Percentiles rank a stretch among this genome's conserved stretches.
Evolutionary conservation across 2,329 filamentous ascomycete species (phyloP).

Genomic region (Didymella pomorum): DNA sequence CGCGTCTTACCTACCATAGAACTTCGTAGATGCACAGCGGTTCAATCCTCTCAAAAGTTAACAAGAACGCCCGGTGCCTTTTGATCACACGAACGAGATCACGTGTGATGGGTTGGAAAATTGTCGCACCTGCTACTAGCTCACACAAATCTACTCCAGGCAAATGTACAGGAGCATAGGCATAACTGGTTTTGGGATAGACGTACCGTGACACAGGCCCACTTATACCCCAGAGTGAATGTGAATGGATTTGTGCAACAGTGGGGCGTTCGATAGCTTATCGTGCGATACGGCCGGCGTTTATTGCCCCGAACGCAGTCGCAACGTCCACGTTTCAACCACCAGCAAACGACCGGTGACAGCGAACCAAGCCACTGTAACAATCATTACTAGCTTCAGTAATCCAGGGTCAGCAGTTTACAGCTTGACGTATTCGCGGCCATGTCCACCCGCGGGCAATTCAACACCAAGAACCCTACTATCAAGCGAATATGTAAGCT

Average conservation of each 20-base stretch:
- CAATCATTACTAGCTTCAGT: not conserved
- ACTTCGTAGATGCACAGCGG: too few species aligned
- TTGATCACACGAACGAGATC: too few species aligned
- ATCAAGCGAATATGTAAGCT: conserved; percentile 80
- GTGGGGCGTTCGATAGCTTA: conserved; percentile 7
- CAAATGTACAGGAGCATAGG: too few species aligned
- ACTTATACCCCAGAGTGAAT: not conserved
- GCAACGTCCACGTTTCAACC: conserved; percentile 30
- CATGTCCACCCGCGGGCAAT: conserved; percentile 54
- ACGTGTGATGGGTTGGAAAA: too few species aligned
- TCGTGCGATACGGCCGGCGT: conserved; percentile 9
- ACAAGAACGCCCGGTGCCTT: not conserved
- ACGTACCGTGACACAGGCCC: not conserved
- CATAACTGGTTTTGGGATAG: not conserved
- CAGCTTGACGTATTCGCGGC: not conserved
- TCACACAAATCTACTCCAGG: too few species aligned
- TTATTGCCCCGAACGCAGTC: conserved; percentile 11
- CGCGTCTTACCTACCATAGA: too few species aligned
- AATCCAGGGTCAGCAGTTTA: not conserved
- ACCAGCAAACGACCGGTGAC: not conserved
- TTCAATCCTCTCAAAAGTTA: too few species aligned
- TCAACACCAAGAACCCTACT: conserved; percentile 82
- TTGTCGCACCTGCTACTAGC: too few species aligned
- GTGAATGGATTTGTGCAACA: not conserved
- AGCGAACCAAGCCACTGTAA: not conserved